Conservation (phyloP, 305 asterid genomes). For the Fraxinus sp. region DNA sequence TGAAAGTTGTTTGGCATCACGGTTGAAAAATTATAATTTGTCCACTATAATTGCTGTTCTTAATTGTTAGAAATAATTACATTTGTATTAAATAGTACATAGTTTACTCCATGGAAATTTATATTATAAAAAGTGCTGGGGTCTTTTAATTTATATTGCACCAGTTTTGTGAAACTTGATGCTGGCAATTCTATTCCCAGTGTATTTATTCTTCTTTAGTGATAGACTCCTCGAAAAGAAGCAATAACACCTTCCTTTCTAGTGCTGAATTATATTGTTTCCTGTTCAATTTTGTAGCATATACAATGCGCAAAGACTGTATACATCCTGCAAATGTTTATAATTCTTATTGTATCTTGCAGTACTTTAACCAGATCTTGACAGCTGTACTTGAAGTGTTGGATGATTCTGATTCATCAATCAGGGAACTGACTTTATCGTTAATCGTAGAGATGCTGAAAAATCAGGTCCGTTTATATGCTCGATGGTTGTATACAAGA, state of each 20-base stretch:
- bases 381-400: conserved; percentile 84
- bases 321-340: conserved; percentile 1
- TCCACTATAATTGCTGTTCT: not conserved
- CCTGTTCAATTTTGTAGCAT: not conserved
- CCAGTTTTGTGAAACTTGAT: not conserved
- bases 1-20: not conserved
- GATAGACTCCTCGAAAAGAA: not conserved
- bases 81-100: not conserved
- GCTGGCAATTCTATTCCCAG: not conserved
- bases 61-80: not conserved
- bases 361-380: conserved; percentile 97
- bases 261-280: conserved; percentile 8
- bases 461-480: conserved; percentile 69
- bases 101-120: not conserved
- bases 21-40: not conserved
- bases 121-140: not conserved
- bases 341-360: conserved; percentile 39
- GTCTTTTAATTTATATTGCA: not conserved
- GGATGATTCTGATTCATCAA: conserved; percentile 81
- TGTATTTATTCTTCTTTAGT: not conserved
- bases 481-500: conserved; percentile 10
- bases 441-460: conserved; percentile 85
- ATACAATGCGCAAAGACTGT: not conserved
- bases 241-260: conserved; percentile 4
- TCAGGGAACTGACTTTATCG: conserved; percentile 72